Percentiles rank a stretch among this genome's conserved stretches.
phyloP scores from a whole-genome alignment of 2,329 filamentous ascomycete genomes.

The Xylaria polymorpha region DNA sequence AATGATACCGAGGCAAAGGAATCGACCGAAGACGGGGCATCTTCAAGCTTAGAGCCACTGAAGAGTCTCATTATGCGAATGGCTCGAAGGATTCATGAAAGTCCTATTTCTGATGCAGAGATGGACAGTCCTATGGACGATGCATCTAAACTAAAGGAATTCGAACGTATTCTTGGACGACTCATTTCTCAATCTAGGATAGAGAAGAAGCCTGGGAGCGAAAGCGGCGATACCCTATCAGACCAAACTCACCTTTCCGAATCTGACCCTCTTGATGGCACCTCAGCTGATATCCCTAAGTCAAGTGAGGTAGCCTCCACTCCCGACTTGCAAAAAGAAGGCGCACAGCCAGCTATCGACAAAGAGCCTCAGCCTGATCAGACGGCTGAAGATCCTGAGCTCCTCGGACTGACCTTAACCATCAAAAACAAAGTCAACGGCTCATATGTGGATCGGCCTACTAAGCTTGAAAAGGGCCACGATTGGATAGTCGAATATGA shows the following conservation, averaged over 20 bases:
- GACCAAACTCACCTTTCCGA: conserved; percentile 17
- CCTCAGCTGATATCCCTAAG: conserved; percentile 25
- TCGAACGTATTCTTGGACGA: conserved; percentile 64
- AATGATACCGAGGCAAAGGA: conserved; percentile 35
- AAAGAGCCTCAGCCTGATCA: conserved; percentile 22
- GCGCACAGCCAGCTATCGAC: background rate
- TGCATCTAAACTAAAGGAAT: conserved; percentile 58
- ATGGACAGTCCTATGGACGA: conserved; percentile 47
- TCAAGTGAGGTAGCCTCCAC: conserved; percentile 9
- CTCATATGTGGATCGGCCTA: conserved; percentile 69
- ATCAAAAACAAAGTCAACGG: conserved; percentile 79
- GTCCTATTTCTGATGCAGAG: conserved; percentile 36
- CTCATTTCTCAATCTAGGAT: conserved; percentile 56
- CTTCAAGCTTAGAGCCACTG: conserved; percentile 40
- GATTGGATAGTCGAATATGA: conserved; percentile 85
- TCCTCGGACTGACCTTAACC: conserved; percentile 78
- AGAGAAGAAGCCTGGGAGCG: conserved; percentile 28
- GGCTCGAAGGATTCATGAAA: conserved; percentile 59
- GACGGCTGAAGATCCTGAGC: conserved; percentile 46
- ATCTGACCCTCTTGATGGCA: conserved; percentile 8
- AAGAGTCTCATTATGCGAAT: conserved; percentile 64
- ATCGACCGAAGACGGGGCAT: conserved; percentile 39
- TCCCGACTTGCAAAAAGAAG: background rate
- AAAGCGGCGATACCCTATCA: conserved; percentile 9
- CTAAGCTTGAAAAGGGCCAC: conserved; percentile 52